Evolutionary conservation across 345 rosid species (phyloP).

Genomic region (Clarkia xantiana): DNA sequence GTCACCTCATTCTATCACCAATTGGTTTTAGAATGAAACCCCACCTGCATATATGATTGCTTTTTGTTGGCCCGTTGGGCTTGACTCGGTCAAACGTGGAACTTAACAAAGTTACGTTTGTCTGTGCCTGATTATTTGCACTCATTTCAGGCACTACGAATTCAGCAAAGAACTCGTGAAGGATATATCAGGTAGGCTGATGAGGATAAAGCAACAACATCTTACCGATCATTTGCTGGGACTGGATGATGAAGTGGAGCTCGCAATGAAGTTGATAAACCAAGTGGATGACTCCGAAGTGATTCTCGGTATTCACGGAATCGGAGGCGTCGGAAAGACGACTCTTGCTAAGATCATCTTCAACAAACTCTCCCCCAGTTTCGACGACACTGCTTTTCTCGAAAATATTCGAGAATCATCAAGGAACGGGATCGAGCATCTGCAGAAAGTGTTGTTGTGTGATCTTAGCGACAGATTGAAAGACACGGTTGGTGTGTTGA

Average conservation of each 20-base stretch:
- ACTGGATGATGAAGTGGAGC: neutral
- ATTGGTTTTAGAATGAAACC: too few relatives aligned
- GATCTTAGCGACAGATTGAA: neutral
- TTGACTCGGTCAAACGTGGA: too few relatives aligned
- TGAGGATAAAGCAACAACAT: neutral
- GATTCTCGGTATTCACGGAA: neutral
- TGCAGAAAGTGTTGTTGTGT: neutral
- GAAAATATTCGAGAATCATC: neutral
- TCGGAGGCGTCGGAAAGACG: conserved; percentile 3
- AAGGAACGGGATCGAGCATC: neutral
- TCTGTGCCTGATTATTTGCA: too few relatives aligned
- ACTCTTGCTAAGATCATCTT: neutral
- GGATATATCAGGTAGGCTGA: neutral
- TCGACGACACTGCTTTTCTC: neutral
- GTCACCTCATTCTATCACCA: too few relatives aligned
- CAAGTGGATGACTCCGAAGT: neutral
- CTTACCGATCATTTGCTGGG: neutral
- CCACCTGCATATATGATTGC: too few relatives aligned
- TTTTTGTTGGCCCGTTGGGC: too few relatives aligned
- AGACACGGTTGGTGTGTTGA: neutral
- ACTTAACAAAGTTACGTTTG: too few relatives aligned
- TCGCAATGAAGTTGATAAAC: neutral
- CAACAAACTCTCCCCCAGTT: neutral
- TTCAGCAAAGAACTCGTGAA: neutral
- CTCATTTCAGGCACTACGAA: neutral